Percentiles rank a stretch among this genome's conserved stretches.
Evolutionary conservation across 2,329 filamentous ascomycete genomes (phyloP).

Genomic region (Canariomyces notabilis): DNA sequence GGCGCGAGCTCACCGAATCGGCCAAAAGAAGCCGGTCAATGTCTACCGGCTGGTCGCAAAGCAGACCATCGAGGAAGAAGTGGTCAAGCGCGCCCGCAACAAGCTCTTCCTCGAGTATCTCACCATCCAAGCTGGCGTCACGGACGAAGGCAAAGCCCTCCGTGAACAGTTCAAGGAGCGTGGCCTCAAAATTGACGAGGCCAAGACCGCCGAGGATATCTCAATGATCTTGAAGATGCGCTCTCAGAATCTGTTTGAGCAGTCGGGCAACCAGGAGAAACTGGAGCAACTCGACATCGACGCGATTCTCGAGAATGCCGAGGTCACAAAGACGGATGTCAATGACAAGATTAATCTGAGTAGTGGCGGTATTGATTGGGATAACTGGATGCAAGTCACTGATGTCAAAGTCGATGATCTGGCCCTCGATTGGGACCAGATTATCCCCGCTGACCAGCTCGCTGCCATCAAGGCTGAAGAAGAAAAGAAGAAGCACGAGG

Average conservation of each 20-base stretch:
- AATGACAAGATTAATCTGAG: conserved; percentile 87
- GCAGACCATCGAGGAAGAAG: conserved; percentile 96
- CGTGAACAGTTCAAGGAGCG: conserved; percentile 74
- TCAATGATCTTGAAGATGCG: conserved; percentile 94
- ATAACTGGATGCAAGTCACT: conserved; percentile 96
- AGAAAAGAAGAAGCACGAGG: conserved; percentile 74
- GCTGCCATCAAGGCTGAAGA: conserved; percentile 87
- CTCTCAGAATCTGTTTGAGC: conserved; percentile 99
- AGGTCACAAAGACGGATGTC: conserved; percentile 94
- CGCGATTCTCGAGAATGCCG: conserved; percentile 91
- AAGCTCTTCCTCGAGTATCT: conserved; percentile 97
- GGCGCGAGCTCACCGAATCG: conserved; percentile 96
- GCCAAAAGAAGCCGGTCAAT: conserved; percentile 91
- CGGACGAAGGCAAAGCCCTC: conserved; percentile 82
- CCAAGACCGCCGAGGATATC: conserved; percentile 88
- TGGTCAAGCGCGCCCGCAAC: conserved; percentile 91
- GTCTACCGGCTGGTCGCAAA: conserved; percentile 96
- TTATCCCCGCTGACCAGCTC: conserved; percentile 90
- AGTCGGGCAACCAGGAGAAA: conserved; percentile 92
- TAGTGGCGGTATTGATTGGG: conserved; percentile 76
- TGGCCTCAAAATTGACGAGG: conserved; percentile 68
- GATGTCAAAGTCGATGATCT: conserved; percentile 89
- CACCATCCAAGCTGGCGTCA: conserved; percentile 94
- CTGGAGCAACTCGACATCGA: conserved; percentile 97
- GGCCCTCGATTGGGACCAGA: conserved; percentile 90